Conservation (phyloP, 495 filamentous ascomycete genomes). For the Aspergillus hancockii region DNA sequence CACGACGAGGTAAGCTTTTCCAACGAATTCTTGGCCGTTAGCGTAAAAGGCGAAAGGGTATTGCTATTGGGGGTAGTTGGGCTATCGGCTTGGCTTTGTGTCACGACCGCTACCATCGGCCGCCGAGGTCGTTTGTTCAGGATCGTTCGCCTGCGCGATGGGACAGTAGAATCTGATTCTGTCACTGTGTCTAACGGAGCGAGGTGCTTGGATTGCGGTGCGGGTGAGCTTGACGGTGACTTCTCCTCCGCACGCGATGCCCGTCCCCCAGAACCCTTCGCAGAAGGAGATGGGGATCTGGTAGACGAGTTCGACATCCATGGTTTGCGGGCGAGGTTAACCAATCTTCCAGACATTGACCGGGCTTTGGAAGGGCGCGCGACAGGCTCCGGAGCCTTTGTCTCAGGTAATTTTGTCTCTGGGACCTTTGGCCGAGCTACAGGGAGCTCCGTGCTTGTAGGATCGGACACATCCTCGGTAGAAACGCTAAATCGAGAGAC, state of each 20-base stretch:
- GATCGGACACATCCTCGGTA: constrained; percentile 37
- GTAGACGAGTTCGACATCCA: constrained; percentile 65
- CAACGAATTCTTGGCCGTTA: constrained; percentile 59
- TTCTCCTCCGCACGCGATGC: constrained; percentile 37
- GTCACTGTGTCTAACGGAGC: constrained; percentile 27
- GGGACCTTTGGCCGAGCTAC: constrained; percentile 10
- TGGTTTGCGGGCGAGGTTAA: constrained; percentile 65
- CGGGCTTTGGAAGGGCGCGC: constrained; percentile 47
- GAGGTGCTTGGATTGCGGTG: constrained; percentile 8
- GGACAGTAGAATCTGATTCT: constrained; percentile 28
- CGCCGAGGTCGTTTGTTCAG: constrained; percentile 48
- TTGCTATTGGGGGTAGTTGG: constrained; percentile 45
- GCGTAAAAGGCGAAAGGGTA: constrained; percentile 49
- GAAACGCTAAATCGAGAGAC: constrained; percentile 44
- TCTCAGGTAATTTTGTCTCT: constrained; percentile 28
- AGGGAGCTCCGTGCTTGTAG: constrained; percentile 15
- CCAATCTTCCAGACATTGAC: constrained; percentile 64
- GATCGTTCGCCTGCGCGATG: constrained; percentile 41
- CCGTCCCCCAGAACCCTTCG: constrained; percentile 40
- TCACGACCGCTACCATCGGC: constrained; percentile 51
- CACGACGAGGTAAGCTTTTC: constrained; percentile 56
- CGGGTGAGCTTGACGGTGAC: constrained; percentile 31
- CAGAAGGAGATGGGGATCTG: constrained; percentile 60
- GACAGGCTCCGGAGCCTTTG: constrained; percentile 40
- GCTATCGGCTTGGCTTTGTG: constrained; percentile 47